A percentile compares a stretch with the other conserved stretches of the same genome.
Evolutionary conservation across 163 green algal species (phyloP).

Genomic region (Chlorella variabilis): DNA sequence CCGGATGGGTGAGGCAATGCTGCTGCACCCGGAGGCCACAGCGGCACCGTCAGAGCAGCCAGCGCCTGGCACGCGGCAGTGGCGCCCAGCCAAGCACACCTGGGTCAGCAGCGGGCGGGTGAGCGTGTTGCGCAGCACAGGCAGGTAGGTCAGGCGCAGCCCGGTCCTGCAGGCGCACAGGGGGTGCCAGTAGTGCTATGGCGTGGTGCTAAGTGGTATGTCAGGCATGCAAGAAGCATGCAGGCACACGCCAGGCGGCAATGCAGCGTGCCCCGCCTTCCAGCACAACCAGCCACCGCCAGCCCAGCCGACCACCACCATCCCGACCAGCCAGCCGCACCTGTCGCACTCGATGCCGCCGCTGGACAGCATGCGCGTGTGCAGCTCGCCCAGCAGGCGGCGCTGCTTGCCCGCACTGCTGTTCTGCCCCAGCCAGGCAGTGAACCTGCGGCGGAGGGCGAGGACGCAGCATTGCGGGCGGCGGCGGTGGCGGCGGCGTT

Average conservation of each 20-base stretch:
- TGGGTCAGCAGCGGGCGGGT: constrained; percentile 50
- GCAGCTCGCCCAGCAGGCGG: constrained; percentile 89
- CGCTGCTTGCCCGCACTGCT: constrained; percentile 85
- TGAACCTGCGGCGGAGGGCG: constrained; percentile 75
- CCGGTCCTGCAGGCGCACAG: constrained; percentile 24
- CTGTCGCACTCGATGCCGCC: constrained; percentile 48
- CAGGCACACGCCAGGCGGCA: too few species aligned
- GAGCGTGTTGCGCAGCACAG: constrained; percentile 60
- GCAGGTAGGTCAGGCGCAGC: constrained; percentile 75
- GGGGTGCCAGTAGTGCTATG: background rate
- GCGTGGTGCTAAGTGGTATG: background rate
- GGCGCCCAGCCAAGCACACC: too few species aligned
- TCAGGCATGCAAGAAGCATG: too few species aligned
- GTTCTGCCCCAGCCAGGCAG: constrained; percentile 93
- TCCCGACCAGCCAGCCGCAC: background rate
- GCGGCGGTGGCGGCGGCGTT: too few species aligned
- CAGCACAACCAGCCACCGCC: background rate
- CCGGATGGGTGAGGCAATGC: constrained; percentile 24
- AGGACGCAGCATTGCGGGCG: background rate
- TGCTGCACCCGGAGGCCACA: too few species aligned
- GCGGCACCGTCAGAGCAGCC: too few species aligned
- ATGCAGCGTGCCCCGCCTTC: too few species aligned
- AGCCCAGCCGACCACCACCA: background rate
- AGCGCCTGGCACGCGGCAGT: too few species aligned
- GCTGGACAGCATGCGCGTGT: constrained; percentile 77